These are phyloP conservation scores for Linaria vulgaris DNA, from an alignment of 257 asterid species.

Conservation along the genomic window DNA sequence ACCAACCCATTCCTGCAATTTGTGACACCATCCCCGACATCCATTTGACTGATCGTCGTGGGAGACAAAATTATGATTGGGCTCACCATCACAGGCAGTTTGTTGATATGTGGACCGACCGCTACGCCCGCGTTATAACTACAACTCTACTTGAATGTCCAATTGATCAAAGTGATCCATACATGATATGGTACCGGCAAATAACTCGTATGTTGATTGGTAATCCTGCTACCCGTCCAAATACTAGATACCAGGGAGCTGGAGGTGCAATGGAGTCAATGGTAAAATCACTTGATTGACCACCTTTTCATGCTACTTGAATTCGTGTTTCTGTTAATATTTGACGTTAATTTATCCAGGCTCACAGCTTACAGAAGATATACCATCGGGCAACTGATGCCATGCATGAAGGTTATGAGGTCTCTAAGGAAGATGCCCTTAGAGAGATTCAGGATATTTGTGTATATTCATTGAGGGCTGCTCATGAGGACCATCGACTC, in stretches of 20 bases:
- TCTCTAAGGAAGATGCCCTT: constrained; percentile 48
- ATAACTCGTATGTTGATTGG: constrained; percentile 69
- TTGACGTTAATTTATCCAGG: constrained; percentile 37
- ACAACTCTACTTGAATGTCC: constrained; percentile 46
- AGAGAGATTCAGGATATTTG: constrained; percentile 75
- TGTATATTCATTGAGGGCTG: constrained; percentile 52
- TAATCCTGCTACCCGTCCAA: constrained; percentile 66
- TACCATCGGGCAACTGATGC: constrained; percentile 65
- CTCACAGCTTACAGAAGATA: constrained; percentile 73
- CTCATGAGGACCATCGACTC: constrained; percentile 68
- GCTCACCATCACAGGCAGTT: constrained; percentile 68
- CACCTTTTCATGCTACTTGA: not conserved
- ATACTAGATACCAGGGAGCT: constrained; percentile 54
- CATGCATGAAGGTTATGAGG: constrained; percentile 52
- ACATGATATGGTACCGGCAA: constrained; percentile 65
- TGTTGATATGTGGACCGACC: constrained; percentile 70
- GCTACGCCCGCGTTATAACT: constrained; percentile 41
- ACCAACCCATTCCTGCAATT: constrained; percentile 51
- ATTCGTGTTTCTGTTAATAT: constrained; percentile 18
- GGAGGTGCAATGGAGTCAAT: constrained; percentile 63
- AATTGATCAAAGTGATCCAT: constrained; percentile 62
- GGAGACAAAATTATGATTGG: constrained; percentile 86
- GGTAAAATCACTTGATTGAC: constrained; percentile 37
- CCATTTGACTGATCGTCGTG: constrained; percentile 73
- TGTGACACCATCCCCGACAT: constrained; percentile 74